A percentile compares a stretch with the other conserved stretches of the same genome.
phyloP scores from a whole-genome alignment of 1,284 basidiomycete species.

The Ganoderma lingzhi region DNA sequence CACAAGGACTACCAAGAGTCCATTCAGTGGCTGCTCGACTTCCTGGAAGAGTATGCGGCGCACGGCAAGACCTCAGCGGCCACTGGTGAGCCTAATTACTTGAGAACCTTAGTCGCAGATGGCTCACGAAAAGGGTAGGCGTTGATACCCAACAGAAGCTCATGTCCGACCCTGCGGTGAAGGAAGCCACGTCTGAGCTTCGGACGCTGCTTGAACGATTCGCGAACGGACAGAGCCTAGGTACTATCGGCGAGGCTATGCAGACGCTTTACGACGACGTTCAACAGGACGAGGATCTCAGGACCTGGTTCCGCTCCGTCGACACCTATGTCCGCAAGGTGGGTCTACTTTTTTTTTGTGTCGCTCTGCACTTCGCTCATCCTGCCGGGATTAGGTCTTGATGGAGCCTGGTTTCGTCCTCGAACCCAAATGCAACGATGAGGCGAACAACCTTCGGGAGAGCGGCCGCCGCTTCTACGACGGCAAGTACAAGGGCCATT shows the following conservation, averaged over 20 bases:
- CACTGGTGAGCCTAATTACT: conserved; percentile 35
- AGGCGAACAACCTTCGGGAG: conserved; percentile 71
- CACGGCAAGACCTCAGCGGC: conserved; percentile 63
- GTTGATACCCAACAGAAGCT: conserved; percentile 45
- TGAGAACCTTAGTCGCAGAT: no score
- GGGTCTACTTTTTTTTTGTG: conserved; percentile 26
- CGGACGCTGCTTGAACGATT: conserved; percentile 91
- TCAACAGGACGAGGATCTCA: conserved; percentile 79
- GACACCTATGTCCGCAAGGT: conserved; percentile 75
- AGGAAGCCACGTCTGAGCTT: conserved; percentile 70
- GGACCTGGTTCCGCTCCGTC: conserved; percentile 78
- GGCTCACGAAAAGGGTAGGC: conserved; percentile 29
- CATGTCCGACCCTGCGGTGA: conserved; percentile 59
- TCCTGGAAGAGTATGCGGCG: conserved; percentile 79
- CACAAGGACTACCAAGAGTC: conserved; percentile 91
- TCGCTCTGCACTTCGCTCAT: not conserved
- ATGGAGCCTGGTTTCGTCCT: conserved; percentile 92
- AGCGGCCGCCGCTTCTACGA: conserved; percentile 83
- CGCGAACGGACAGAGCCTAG: conserved; percentile 78
- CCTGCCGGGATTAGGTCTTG: conserved; percentile 56
- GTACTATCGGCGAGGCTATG: conserved; percentile 77
- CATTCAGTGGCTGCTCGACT: conserved; percentile 78
- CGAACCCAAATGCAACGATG: conserved; percentile 75
- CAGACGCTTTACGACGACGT: conserved; percentile 82
- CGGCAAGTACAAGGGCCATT: conserved; percentile 86